Base-by-base conservation (phyloP, 1,139 yeast genomes). In the Candida sanyaensis region DNA sequence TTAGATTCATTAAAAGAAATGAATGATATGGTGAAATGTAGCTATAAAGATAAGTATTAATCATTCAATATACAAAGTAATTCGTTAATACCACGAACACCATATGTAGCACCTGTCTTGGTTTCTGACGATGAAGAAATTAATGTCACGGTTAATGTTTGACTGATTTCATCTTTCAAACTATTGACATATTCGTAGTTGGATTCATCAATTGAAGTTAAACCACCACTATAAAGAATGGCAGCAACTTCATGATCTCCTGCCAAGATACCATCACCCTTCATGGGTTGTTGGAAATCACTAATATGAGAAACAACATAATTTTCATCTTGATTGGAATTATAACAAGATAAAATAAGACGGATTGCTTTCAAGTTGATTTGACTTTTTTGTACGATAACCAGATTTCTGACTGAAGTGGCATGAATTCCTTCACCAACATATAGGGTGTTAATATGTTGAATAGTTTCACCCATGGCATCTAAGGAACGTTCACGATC, bases 391-490 rank as follows among this genome's bases (percentile, higher is more conserved):
- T 88, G 90, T 5, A 86, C 83, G 45, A 86, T 81, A n/a, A 89
- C 83, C 42, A 82, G 81, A 54, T 82, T 80, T 52, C 86, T 81
- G 47, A 86, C 80, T 45, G 88, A 75, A 26, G 88, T 81, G 2
- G 97, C 97, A 64, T 90, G 96, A 7, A 91, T 76, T 29, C 86
- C 86, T 44, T 77, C 81, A 61, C 64, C 72, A 13, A 80, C 78
- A 61, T 83, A 89, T 27, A 86, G 70, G 34, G 87, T 95, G 65
- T 92, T 91, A 49, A 92, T 83, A 62, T 91, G 93, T 36, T 91
- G 86, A 47, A 91, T 85, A 50, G 88, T 79, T 58, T 91, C 97
- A 41, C 97, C 97, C 70, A 90, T 80, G 12, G 86, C 78, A 45
- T 83, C 78, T 37, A 78, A 68, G 43, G 84, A 83, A 55, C 95